Conservation (phyloP, 495 filamentous ascomycete genomes). For the Symbiotaphrina buchneri region DNA sequence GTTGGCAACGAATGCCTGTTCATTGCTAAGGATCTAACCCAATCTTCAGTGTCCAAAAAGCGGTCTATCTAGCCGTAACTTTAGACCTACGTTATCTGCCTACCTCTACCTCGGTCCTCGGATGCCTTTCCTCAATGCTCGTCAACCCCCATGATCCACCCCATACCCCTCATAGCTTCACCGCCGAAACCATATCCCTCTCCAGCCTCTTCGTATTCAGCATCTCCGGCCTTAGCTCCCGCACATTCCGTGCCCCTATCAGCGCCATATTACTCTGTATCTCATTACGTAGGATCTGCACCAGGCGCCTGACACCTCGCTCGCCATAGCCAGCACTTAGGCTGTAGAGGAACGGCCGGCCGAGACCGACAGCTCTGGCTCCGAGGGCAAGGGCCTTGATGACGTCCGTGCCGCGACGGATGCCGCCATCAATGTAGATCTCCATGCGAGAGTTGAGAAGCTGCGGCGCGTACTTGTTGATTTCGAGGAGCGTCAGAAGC, state of each 20-base stretch:
- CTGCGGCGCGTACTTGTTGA: constrained; percentile 33
- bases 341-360: constrained; percentile 36
- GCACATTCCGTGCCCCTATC: constrained; percentile 11
- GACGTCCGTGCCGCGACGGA: constrained; percentile 39
- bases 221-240: constrained; percentile 13
- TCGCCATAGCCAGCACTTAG: constrained; percentile 20
- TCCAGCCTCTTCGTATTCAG: constrained; percentile 17
- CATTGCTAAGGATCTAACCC: too few species aligned
- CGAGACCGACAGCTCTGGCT: constrained; percentile 38
- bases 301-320: constrained; percentile 17
- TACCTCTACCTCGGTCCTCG: too few species aligned
- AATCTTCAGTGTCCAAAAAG: too few species aligned
- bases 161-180: too few species aligned
- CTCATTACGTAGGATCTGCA: constrained; percentile 16
- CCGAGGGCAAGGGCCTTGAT: constrained; percentile 48
- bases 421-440: constrained; percentile 44
- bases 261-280: constrained; percentile 19
- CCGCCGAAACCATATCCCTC: too few species aligned
- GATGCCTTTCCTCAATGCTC: too few species aligned
- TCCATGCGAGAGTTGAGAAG: constrained; percentile 35
- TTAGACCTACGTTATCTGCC: too few species aligned
- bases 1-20: too few species aligned
- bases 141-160: too few species aligned
- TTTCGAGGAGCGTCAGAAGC: constrained; percentile 39
- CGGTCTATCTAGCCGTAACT: too few species aligned